Percentiles rank a stretch among this genome's conserved stretches.
These are phyloP conservation scores for Cercospora beticola DNA, from an alignment of 2,329 filamentous ascomycete species.

Conservation along the genomic window DNA sequence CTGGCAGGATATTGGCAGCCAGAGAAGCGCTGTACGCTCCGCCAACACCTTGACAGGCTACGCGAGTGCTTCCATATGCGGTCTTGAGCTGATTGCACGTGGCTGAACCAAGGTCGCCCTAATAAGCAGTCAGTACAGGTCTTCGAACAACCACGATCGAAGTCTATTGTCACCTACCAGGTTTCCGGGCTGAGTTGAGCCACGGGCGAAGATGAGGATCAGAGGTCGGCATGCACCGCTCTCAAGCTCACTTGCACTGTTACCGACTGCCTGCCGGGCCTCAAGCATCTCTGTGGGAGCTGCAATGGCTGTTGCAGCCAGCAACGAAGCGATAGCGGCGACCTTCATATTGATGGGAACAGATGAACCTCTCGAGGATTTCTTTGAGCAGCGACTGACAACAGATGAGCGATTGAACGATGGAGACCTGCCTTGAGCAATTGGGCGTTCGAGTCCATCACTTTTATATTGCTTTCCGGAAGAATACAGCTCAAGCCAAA, in stretches of 20 bases:
- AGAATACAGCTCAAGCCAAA: neutral
- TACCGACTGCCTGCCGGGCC: neutral
- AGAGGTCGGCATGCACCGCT: slow-evolving; percentile 44
- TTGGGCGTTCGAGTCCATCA: neutral
- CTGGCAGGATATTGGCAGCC: slow-evolving; percentile 21
- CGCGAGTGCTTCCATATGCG: slow-evolving; percentile 11
- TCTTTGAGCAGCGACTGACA: neutral
- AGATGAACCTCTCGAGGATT: neutral
- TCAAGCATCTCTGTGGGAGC: slow-evolving; percentile 4
- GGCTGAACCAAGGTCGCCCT: slow-evolving; percentile 4
- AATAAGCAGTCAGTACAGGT: neutral
- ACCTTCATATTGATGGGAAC: slow-evolving; percentile 1
- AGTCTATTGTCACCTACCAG: slow-evolving; percentile 39
- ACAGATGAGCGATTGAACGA: neutral
- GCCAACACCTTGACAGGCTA: slow-evolving; percentile 32
- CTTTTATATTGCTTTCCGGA: neutral
- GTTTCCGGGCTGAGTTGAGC: slow-evolving; percentile 55
- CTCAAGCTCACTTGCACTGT: slow-evolving; percentile 20
- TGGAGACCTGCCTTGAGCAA: neutral
- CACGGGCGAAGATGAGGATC: slow-evolving; percentile 58
- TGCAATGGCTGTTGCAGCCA: slow-evolving; percentile 12
- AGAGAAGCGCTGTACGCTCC: slow-evolving; percentile 23
- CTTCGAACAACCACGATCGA: neutral
- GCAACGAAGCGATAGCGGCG: slow-evolving; percentile 3
- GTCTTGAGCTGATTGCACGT: slow-evolving; percentile 12